Conservation (phyloP, 768 basidiomycete genomes). For the Fomitopsis pulvina region DNA sequence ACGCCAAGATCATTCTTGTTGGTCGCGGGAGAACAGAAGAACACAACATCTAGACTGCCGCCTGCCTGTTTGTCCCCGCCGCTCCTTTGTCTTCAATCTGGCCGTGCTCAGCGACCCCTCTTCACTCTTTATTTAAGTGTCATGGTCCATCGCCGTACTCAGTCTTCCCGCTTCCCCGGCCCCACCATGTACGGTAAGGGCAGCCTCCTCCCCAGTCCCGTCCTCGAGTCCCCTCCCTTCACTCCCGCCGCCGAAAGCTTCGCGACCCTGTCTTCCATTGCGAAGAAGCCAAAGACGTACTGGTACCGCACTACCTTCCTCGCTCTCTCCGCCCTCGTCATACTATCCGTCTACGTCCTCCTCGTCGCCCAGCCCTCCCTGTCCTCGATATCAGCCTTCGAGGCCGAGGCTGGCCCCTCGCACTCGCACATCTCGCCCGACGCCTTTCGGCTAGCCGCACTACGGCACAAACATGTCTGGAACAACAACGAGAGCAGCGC, state of each 20-base stretch:
- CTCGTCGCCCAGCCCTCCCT: slow-evolving; percentile 40
- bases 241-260: slow-evolving; percentile 20
- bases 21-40: too few species aligned
- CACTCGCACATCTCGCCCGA: slow-evolving; percentile 23
- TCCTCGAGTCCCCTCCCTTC: slow-evolving; percentile 21
- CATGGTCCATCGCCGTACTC: slow-evolving; percentile 25
- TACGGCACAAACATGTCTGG: slow-evolving; percentile 10
- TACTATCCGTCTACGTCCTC: slow-evolving; percentile 49
- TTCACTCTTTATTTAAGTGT: slow-evolving; percentile 5
- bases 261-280: slow-evolving; percentile 15
- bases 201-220: slow-evolving; percentile 8
- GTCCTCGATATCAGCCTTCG: slow-evolving; percentile 28
- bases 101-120: slow-evolving; percentile 1
- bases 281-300: slow-evolving; percentile 29
- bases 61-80: slow-evolving; percentile 10
- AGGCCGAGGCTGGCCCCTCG: slow-evolving; percentile 23
- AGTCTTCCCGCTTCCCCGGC: slow-evolving; percentile 22
- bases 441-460: slow-evolving; percentile 26
- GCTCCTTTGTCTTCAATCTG: slow-evolving; percentile 14
- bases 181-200: slow-evolving; percentile 8
- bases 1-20: too few species aligned
- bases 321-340: slow-evolving; percentile 44
- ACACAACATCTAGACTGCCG: too few species aligned
- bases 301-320: slow-evolving; percentile 49
- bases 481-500: slow-evolving; percentile 3